phyloP scores from a whole-genome alignment of 805 yeast species.

The Huiozyma naganishii region DNA sequence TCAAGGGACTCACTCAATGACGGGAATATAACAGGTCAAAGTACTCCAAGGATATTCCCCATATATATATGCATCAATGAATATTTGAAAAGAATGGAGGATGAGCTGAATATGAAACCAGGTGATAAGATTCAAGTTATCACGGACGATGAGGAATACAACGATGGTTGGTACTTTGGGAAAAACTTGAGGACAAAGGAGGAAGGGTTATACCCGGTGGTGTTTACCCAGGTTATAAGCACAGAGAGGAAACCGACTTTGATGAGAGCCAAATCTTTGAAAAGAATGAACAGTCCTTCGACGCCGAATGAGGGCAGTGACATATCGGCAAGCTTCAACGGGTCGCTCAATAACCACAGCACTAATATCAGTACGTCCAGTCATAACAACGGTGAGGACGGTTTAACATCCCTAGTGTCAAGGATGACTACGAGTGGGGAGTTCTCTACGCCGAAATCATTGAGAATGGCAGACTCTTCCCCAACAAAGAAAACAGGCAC shows the following conservation, averaged over 20 bases:
- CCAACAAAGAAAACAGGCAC: background rate
- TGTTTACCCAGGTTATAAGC: slow-evolving; percentile 57
- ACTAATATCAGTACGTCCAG: background rate
- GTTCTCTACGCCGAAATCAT: slow-evolving; percentile 19
- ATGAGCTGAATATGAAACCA: slow-evolving; percentile 67
- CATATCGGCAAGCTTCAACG: background rate
- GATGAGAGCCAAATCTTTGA: slow-evolving; percentile 45
- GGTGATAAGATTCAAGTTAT: slow-evolving; percentile 86
- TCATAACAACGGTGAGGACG: no score
- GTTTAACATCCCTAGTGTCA: background rate
- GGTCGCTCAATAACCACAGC: background rate
- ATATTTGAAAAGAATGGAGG: slow-evolving; percentile 78
- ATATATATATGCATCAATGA: slow-evolving; percentile 64
- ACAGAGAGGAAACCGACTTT: slow-evolving; percentile 32
- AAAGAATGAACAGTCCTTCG: slow-evolving; percentile 33
- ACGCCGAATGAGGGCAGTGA: background rate
- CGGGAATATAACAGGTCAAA: slow-evolving; percentile 1
- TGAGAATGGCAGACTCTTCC: slow-evolving; percentile 14
- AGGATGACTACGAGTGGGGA: slow-evolving; percentile 12
- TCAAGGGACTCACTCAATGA: slow-evolving; percentile 2
- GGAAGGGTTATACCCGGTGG: slow-evolving; percentile 85
- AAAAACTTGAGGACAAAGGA: slow-evolving; percentile 57
- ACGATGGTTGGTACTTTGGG: slow-evolving; percentile 97
- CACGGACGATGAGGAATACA: slow-evolving; percentile 85
- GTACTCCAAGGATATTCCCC: slow-evolving; percentile 13